These are phyloP conservation scores for Candida maris DNA, from an alignment of 805 yeast species.

Conservation along the genomic window DNA sequence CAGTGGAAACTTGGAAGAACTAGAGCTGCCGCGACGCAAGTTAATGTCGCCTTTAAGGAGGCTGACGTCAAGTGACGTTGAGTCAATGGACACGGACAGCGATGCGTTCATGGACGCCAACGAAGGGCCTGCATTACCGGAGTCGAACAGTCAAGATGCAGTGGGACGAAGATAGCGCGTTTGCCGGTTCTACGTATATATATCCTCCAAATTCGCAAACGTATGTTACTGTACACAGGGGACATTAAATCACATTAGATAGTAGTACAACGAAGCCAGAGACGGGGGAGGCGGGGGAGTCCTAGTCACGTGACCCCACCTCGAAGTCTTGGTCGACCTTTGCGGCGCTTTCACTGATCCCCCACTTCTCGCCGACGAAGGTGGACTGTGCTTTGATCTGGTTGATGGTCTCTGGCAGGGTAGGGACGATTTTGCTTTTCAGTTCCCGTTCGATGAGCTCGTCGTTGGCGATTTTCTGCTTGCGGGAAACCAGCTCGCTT, in stretches of 20 bases:
- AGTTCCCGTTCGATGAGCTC: constrained; percentile 28
- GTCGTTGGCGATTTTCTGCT: constrained; percentile 28
- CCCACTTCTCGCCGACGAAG: constrained; percentile 33
- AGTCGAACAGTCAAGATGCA: too few relatives aligned
- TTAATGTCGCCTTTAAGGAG: neutral
- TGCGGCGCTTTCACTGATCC: constrained; percentile 33
- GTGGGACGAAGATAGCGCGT: too few relatives aligned
- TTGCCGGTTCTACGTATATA: too few relatives aligned
- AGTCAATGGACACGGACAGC: constrained; percentile 4
- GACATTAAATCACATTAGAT: too few relatives aligned
- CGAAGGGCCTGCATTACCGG: constrained; percentile 5
- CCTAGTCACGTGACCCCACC: neutral
- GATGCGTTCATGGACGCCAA: constrained; percentile 15
- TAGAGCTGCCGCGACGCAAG: neutral
- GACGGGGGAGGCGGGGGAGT: too few relatives aligned
- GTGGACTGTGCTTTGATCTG: constrained; percentile 25
- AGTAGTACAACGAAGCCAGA: neutral
- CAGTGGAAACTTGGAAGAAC: neutral
- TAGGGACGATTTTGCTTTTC: constrained; percentile 25
- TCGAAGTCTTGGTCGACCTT: constrained; percentile 30
- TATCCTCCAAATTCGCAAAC: too few relatives aligned
- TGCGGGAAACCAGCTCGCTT: constrained; percentile 24
- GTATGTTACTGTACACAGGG: too few relatives aligned
- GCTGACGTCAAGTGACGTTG: neutral
- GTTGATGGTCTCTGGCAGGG: constrained; percentile 26